Evolutionary conservation across 768 basidiomycete species (phyloP).

Genomic region (Pleurotus cornucopiae): DNA sequence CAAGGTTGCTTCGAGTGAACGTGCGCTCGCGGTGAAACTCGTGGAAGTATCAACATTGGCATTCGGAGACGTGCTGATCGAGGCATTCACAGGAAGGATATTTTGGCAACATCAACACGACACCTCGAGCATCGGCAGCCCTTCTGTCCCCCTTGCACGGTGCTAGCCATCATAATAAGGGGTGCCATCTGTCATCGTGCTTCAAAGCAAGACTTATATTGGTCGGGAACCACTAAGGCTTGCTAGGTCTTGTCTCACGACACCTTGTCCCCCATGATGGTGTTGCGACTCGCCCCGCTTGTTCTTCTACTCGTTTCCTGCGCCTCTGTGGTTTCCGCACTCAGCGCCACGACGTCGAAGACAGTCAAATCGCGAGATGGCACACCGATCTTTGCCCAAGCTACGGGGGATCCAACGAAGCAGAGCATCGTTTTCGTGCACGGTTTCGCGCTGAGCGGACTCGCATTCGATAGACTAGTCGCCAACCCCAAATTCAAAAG

Average conservation of each 20-base stretch:
- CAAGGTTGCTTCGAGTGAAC: too few species aligned
- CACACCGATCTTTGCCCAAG: constrained; percentile 34
- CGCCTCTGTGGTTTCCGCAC: not conserved
- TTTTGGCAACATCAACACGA: too few species aligned
- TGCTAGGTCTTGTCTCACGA: not conserved
- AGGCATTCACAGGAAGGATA: too few species aligned
- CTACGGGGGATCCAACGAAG: constrained; percentile 31
- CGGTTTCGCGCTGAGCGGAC: constrained; percentile 31
- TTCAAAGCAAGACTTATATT: not conserved
- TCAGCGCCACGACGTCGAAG: not conserved
- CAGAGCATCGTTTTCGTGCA: constrained; percentile 37
- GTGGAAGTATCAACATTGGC: too few species aligned
- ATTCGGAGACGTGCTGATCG: too few species aligned
- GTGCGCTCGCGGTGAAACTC: too few species aligned
- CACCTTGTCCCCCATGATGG: not conserved
- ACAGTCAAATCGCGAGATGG: constrained; percentile 22
- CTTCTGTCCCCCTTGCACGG: not conserved
- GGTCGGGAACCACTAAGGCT: not conserved
- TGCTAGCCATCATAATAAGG: not conserved
- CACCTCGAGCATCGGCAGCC: too few species aligned
- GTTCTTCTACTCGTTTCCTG: not conserved
- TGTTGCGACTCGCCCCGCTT: not conserved
- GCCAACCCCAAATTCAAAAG: not conserved
- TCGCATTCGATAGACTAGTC: constrained; percentile 34
- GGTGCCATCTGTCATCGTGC: not conserved